Evolutionary conservation across 2,329 filamentous ascomycete species (phyloP).

Genomic region (Aspergillus terreus): DNA sequence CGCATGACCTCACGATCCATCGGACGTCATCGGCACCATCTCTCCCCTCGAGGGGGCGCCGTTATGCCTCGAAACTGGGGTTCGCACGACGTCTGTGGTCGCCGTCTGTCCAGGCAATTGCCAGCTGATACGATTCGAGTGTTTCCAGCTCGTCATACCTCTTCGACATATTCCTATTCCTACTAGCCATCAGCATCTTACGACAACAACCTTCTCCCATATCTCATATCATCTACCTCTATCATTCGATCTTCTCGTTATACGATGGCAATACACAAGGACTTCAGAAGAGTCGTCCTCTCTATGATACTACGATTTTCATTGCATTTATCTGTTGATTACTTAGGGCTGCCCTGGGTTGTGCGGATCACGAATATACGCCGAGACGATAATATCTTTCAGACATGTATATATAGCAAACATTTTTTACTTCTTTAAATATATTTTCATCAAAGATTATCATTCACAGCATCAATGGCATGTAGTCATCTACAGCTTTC

Average conservation of each 20-base stretch:
- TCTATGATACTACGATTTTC: no score
- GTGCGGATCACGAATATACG: not conserved
- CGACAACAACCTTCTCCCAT: no score
- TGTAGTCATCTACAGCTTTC: no score
- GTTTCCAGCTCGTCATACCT: not conserved
- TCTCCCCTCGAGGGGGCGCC: not conserved
- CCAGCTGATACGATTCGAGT: not conserved
- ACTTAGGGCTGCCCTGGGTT: not conserved
- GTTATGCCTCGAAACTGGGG: not conserved
- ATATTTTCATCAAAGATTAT: no score
- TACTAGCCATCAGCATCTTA: not conserved
- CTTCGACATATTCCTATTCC: not conserved
- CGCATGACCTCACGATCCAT: not conserved
- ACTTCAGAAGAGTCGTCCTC: no score
- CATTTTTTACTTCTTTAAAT: no score
- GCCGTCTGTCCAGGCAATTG: not conserved
- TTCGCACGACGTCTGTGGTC: constrained; percentile 1
- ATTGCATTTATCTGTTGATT: not conserved
- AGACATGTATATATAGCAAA: no score
- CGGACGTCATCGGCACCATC: not conserved
- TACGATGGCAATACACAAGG: no score
- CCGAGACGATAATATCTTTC: not conserved
- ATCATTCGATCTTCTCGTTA: no score
- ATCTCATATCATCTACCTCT: no score
- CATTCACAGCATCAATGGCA: no score